Percentiles rank a stretch among this genome's conserved stretches.
These are phyloP conservation scores for Helicostylum pulchrum DNA, from an alignment of 192 early-diverging fungal genomes.

Conservation along the genomic window DNA sequence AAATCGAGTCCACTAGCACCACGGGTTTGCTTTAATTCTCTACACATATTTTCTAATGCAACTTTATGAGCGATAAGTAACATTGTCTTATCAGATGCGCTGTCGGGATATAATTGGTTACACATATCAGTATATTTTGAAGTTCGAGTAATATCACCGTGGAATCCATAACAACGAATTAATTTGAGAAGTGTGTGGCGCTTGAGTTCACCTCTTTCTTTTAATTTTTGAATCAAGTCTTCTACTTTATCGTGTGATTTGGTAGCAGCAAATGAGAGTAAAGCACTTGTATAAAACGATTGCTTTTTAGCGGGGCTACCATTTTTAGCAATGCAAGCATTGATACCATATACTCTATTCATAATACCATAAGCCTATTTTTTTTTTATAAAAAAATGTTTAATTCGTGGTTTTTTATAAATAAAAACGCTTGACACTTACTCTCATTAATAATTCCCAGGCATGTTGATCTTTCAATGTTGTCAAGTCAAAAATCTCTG, in stretches of 20 bases:
- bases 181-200: neutral
- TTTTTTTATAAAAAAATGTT: neutral
- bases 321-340: neutral
- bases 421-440: constrained; percentile 11
- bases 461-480: neutral
- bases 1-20: constrained; percentile 14
- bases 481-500: constrained; percentile 7
- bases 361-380: constrained; percentile 5
- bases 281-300: constrained; percentile 1
- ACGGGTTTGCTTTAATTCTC: neutral
- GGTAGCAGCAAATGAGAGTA: constrained; percentile 17
- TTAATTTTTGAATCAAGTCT: neutral
- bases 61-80: constrained; percentile 19
- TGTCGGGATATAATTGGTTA: constrained; percentile 8
- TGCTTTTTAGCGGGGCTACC: neutral
- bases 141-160: constrained; percentile 3
- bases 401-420: neutral
- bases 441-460: constrained; percentile 26
- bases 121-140: constrained; percentile 7
- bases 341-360: neutral
- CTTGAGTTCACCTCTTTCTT: neutral
- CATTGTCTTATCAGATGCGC: constrained; percentile 12
- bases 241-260: constrained; percentile 10
- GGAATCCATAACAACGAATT: constrained; percentile 20
- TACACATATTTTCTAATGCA: constrained; percentile 5